Conservation (phyloP, 202 grass and related monocot genomes). For the Setaria italica region DNA sequence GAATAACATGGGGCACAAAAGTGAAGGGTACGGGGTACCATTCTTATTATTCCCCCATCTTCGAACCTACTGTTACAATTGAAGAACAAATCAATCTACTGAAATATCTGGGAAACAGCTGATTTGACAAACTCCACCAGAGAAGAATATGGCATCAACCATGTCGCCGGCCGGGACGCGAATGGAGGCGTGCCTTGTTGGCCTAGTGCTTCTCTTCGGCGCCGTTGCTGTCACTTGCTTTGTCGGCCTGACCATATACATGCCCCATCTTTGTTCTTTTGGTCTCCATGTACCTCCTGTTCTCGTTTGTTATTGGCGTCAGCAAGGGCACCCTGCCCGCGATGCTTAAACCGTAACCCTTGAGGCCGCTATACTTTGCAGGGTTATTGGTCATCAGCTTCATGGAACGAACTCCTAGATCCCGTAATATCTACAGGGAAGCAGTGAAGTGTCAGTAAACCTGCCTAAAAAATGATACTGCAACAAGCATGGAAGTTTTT, state of each 20-base stretch:
- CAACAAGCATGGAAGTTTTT: neutral
- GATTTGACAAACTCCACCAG: neutral
- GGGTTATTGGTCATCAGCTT: conserved; percentile 91
- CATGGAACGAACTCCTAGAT: conserved; percentile 84
- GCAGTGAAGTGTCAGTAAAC: conserved; percentile 14
- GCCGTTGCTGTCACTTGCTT: neutral
- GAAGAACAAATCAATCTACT: conserved; percentile 37
- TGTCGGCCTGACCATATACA: conserved; percentile 59
- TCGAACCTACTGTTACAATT: conserved; percentile 33
- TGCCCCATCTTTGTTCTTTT: conserved; percentile 90
- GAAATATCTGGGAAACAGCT: conserved; percentile 10
- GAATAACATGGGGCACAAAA: conserved; percentile 7
- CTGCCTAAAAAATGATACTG: neutral
- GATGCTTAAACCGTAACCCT: conserved; percentile 82
- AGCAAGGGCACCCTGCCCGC: conserved; percentile 73
- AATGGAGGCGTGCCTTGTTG: neutral
- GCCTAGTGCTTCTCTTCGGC: conserved; percentile 41
- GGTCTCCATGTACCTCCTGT: conserved; percentile 76
- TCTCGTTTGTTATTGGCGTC: conserved; percentile 83
- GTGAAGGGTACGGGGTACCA: neutral
- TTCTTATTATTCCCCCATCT: conserved; percentile 23
- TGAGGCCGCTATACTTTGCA: conserved; percentile 78
- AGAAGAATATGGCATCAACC: conserved; percentile 25
- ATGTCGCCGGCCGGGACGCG: neutral
- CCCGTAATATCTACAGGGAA: conserved; percentile 67